These are phyloP conservation scores for Chenopodium suecicum DNA, from an alignment of 148 eudicot species.

Conservation along the genomic window DNA sequence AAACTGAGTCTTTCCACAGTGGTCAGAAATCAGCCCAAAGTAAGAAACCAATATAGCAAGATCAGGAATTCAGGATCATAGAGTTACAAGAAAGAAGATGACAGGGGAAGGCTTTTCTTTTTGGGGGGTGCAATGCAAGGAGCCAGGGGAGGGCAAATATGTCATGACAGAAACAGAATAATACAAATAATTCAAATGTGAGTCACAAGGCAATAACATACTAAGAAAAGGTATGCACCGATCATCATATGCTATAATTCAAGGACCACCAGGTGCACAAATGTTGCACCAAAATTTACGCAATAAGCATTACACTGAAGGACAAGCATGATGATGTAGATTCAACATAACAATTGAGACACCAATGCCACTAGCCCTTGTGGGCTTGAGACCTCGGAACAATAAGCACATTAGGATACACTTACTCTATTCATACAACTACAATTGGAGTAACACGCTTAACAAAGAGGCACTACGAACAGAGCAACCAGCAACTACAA, in stretches of 20 bases:
- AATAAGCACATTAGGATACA: neutral
- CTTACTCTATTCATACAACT: neutral
- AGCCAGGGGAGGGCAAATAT: neutral
- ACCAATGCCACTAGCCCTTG: neutral
- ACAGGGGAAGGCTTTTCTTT: too few species aligned
- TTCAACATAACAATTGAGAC: slow-evolving; percentile 4
- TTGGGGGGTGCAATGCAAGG: too few species aligned
- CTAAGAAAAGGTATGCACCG: neutral
- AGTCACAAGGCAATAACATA: neutral
- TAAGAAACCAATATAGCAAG: too few species aligned
- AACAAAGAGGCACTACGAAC: slow-evolving; percentile 2
- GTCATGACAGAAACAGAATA: neutral
- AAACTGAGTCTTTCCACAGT: too few species aligned
- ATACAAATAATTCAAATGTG: neutral
- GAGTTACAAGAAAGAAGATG: too few species aligned
- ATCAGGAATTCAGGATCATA: too few species aligned
- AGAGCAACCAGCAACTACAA: slow-evolving; percentile 16
- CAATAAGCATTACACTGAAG: neutral
- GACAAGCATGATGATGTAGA: slow-evolving; percentile 1
- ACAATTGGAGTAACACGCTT: neutral
- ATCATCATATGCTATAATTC: neutral
- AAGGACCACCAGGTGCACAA: neutral
- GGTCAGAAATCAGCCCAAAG: too few species aligned
- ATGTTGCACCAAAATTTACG: neutral
- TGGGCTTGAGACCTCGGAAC: neutral